Percentiles rank a stretch among this genome's conserved stretches.
Conservation (phyloP, 2,329 filamentous ascomycete species). For the Ascochyta koolunga region DNA sequence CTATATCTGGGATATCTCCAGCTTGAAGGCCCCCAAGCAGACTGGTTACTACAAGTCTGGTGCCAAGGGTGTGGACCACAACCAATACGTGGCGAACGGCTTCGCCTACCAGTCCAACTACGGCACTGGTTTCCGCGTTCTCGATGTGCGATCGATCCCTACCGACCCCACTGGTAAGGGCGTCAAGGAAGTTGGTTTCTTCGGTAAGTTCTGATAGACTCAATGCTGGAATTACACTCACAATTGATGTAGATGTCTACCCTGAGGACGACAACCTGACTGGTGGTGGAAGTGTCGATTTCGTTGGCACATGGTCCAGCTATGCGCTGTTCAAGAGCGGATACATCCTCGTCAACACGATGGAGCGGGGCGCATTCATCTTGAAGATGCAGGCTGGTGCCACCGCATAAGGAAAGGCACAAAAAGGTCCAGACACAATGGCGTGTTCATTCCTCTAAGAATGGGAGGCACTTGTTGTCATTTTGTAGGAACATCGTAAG, state of each 20-base stretch:
- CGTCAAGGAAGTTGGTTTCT: slow-evolving; percentile 53
- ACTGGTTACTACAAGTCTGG: slow-evolving; percentile 51
- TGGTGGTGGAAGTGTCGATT: slow-evolving; percentile 49
- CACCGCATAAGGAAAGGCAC: slow-evolving; percentile 9
- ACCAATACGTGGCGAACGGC: slow-evolving; percentile 54
- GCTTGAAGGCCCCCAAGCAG: slow-evolving; percentile 44
- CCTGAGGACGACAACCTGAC: slow-evolving; percentile 50
- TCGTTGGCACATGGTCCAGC: slow-evolving; percentile 53
- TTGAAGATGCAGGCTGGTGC: slow-evolving; percentile 42
- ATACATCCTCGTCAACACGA: slow-evolving; percentile 49
- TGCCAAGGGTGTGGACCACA: slow-evolving; percentile 53
- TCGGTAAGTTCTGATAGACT: slow-evolving; percentile 22
- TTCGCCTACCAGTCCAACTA: slow-evolving; percentile 54
- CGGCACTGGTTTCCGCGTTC: slow-evolving; percentile 50
- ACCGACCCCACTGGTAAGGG: slow-evolving; percentile 48
- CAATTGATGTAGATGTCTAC: slow-evolving; percentile 43
- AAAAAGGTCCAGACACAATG: too few relatives aligned
- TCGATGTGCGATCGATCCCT: slow-evolving; percentile 52
- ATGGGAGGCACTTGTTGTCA: too few relatives aligned
- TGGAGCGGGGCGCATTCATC: slow-evolving; percentile 49
- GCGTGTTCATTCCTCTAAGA: too few relatives aligned
- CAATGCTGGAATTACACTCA: slow-evolving; percentile 2
- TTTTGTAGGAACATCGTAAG: too few relatives aligned
- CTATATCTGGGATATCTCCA: slow-evolving; percentile 49
- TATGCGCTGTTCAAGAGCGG: slow-evolving; percentile 51